phyloP scores from a whole-genome alignment of 1,139 yeast genomes.

The Arxiozyma slooffiae region DNA sequence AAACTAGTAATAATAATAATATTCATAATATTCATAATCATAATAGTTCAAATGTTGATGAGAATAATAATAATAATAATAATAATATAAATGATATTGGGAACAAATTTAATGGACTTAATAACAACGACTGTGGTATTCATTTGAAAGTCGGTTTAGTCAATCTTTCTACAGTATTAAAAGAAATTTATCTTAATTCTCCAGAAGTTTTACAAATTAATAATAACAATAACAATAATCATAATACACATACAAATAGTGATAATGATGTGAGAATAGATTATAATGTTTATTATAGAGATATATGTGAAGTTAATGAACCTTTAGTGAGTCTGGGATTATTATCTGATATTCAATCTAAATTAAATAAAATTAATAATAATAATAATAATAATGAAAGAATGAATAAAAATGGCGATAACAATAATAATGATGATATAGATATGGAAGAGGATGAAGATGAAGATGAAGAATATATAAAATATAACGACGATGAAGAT shows the following conservation, averaged over 20 bases:
- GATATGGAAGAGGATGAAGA: neutral
- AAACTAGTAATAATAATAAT: too few relatives aligned
- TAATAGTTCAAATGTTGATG: neutral
- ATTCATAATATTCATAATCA: neutral
- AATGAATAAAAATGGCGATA: neutral
- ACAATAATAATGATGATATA: conserved; percentile 14
- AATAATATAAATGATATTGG: neutral
- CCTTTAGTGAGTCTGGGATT: conserved; percentile 69
- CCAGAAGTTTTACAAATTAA: conserved; percentile 26
- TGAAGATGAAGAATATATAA: neutral
- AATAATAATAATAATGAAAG: conserved; percentile 14
- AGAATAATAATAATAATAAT: neutral
- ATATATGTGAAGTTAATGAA: conserved; percentile 64
- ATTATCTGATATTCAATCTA: conserved; percentile 38
- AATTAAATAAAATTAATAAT: conserved; percentile 8
- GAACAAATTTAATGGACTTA: neutral
- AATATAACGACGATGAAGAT: conserved; percentile 9
- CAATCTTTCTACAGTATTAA: conserved; percentile 19
- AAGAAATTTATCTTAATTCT: conserved; percentile 27
- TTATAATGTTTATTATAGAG: conserved; percentile 63
- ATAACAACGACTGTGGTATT: conserved; percentile 2
- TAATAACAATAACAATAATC: neutral
- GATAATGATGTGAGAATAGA: conserved; percentile 31
- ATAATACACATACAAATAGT: conserved; percentile 7
- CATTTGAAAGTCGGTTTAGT: conserved; percentile 25